Base-by-base conservation (phyloP, 495 filamentous ascomycete species). In the Physcia stellaris region DNA sequence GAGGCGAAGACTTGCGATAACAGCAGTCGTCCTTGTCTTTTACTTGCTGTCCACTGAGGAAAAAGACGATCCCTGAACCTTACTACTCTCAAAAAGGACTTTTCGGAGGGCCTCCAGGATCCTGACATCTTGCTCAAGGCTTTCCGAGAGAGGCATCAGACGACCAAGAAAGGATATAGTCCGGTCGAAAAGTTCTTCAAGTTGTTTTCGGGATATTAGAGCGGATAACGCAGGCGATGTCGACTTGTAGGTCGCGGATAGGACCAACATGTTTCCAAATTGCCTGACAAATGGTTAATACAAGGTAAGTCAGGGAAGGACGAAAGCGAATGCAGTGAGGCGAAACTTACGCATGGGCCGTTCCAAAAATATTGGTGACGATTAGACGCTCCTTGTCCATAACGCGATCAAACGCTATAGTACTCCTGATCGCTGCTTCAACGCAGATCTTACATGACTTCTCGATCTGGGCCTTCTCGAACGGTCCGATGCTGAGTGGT, bases 341-440 rank as follows among this genome's bases (percentile, higher is more conserved):
- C n/a, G n/a, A 3, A 21, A 73, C 86, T 75, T 86, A 95, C 86
- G 88, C 88, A 68, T 94, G 88, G 45, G 86, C 80, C 10, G 88
- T 96, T 17, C 88, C 87, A 56, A 92, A 92, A 18, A 94, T 83
- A 51, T 94, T 95, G 6, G 88, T 96, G 30, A 94, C 75, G 23
- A 94, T 77, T 19, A 80, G 76, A 4, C 88, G 73, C 37, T 73
- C 67, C 18, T 61, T 50, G 11, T 59, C 56, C 10, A 56, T 51
- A 24, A 67, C 64, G 0, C 77, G 75, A 59, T 94, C 83, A 50
- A 96, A 93, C 1, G 86, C 83, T 41, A 69, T 67, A 1, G 88
- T 95, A 54, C 86, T 94, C 46, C 73, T 58, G n/a, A 90, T 74
- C 4, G 90, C 77, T 6, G 83, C 82, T 17, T 72, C 55, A 24